A percentile compares a stretch with the other conserved stretches of the same genome.
Evolutionary conservation across 305 asterid species (phyloP).

Genomic region (Lippia alba): DNA sequence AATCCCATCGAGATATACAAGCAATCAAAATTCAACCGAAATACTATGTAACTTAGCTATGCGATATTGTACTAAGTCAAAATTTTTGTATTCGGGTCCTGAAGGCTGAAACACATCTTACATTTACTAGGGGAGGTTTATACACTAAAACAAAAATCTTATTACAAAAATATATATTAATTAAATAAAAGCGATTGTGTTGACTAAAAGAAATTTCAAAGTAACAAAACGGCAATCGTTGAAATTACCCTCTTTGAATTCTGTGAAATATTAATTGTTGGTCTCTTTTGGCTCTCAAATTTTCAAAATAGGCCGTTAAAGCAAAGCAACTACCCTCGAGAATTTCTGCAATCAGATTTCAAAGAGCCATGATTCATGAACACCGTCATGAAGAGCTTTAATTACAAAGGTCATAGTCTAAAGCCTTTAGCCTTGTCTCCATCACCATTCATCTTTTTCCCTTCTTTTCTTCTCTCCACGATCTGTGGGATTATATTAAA

Average conservation of each 20-base stretch:
- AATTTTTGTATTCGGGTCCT: too few relatives aligned
- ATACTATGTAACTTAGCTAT: too few relatives aligned
- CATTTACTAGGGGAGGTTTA: too few relatives aligned
- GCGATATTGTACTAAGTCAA: too few relatives aligned
- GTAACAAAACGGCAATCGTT: neutral
- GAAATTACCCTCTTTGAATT: slow-evolving; percentile 18
- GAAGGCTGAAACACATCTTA: too few relatives aligned
- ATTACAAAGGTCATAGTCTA: slow-evolving; percentile 25
- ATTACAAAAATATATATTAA: too few relatives aligned
- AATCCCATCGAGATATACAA: too few relatives aligned
- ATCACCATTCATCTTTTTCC: slow-evolving; percentile 26
- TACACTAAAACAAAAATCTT: too few relatives aligned
- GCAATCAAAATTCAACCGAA: too few relatives aligned
- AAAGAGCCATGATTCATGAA: slow-evolving; percentile 4
- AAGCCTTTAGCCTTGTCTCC: slow-evolving; percentile 26
- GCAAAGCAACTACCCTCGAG: slow-evolving; percentile 29
- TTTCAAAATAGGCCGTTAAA: slow-evolving; percentile 33
- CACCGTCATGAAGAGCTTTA: slow-evolving; percentile 28
- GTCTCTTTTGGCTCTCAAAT: slow-evolving; percentile 1
- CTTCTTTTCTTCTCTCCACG: neutral
- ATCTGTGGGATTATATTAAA: neutral
- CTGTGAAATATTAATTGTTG: neutral
- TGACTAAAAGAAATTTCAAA: slow-evolving; percentile 4
- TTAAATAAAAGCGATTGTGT: neutral
- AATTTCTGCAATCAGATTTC: slow-evolving; percentile 18